A percentile compares a stretch with the other conserved stretches of the same genome.
Conservation (phyloP, 495 filamentous ascomycete genomes). For the Penicillium desertorum region DNA sequence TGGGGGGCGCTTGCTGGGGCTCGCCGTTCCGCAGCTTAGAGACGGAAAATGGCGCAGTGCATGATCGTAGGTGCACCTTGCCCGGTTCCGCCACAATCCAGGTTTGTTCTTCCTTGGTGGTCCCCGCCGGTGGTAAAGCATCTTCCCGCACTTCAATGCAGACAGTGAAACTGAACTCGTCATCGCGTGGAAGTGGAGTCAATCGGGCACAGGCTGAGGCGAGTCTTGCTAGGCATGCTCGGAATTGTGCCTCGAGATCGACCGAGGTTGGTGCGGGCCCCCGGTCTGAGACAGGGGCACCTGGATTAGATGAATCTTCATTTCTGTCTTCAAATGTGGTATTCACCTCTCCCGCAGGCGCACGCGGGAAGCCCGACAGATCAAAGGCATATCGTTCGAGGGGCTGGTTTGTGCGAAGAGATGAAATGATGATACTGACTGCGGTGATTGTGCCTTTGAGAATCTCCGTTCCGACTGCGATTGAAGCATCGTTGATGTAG, state of each 20-base stretch:
- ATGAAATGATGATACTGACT: constrained; percentile 76
- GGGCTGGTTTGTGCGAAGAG: constrained; percentile 49
- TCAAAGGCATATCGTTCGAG: constrained; percentile 89
- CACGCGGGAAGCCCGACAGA: constrained; percentile 68
- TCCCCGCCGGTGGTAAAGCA: constrained; percentile 70
- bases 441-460: constrained; percentile 65
- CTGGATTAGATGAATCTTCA: constrained; percentile 45
- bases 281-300: constrained; percentile 36
- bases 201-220: constrained; percentile 59
- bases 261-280: constrained; percentile 40
- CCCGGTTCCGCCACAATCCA: constrained; percentile 57
- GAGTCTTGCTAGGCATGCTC: constrained; percentile 54
- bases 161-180: constrained; percentile 78
- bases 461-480: constrained; percentile 73
- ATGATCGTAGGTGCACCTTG: constrained; percentile 46
- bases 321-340: constrained; percentile 53
- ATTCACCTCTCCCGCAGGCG: constrained; percentile 51
- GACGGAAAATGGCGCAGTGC: constrained; percentile 48
- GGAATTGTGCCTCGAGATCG: constrained; percentile 73
- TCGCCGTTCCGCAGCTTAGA: constrained; percentile 44
- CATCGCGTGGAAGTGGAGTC: constrained; percentile 61
- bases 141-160: constrained; percentile 81
- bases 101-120: constrained; percentile 50
- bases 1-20: constrained; percentile 39
- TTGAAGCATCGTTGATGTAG: constrained; percentile 84